Evolutionary conservation across 257 asterid genomes (phyloP).

Genomic region (Avicennia marina): DNA sequence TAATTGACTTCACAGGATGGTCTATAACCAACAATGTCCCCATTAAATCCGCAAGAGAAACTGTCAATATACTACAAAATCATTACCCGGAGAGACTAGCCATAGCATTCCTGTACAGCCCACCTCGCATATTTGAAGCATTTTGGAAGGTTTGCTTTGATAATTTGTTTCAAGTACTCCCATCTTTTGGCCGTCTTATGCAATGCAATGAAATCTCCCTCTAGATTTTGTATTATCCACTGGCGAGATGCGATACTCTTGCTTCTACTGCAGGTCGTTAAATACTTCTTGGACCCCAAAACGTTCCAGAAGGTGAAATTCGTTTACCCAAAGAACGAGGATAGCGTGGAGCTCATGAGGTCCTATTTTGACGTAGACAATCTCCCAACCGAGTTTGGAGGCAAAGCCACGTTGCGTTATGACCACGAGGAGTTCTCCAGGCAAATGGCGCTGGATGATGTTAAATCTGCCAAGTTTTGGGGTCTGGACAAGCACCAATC

Average conservation of each 20-base stretch:
- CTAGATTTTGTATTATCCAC: no score
- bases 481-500: constrained; percentile 52
- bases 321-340: constrained; percentile 88
- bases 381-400: constrained; percentile 89
- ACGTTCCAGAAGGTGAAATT: constrained; percentile 96
- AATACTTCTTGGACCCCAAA: constrained; percentile 76
- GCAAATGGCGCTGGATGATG: constrained; percentile 79
- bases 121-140: constrained; percentile 87
- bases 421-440: constrained; percentile 85
- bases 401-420: constrained; percentile 71
- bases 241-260: no score
- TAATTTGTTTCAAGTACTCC: no score
- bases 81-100: constrained; percentile 93
- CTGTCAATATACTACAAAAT: constrained; percentile 69
- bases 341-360: constrained; percentile 80
- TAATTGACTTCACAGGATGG: constrained; percentile 93
- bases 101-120: constrained; percentile 77
- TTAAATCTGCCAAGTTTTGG: constrained; percentile 69
- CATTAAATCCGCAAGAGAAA: constrained; percentile 75
- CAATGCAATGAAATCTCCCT: no score
- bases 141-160: constrained; percentile 82
- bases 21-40: constrained; percentile 75
- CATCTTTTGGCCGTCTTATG: no score
- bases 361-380: constrained; percentile 76
- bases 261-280: constrained; percentile 63